A percentile compares a stretch with the other conserved stretches of the same genome.
phyloP scores from a whole-genome alignment of 139 green algal genomes.

The Chlorella sp. region DNA sequence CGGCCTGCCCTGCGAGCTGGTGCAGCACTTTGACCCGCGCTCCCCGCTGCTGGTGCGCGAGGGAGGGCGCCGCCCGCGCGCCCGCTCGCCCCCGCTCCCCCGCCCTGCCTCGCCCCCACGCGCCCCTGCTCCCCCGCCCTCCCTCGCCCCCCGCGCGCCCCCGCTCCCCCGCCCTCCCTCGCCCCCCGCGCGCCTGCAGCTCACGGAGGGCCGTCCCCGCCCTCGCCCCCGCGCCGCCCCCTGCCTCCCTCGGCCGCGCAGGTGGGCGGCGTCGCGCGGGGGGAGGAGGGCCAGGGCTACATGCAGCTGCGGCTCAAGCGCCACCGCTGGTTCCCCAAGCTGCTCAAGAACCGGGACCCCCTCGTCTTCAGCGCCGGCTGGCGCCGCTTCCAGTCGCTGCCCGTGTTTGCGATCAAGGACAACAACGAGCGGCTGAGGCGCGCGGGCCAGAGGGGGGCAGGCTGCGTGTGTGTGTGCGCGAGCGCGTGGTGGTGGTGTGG shows the following conservation, averaged over 20 bases:
- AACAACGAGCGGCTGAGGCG: slow-evolving; percentile 81
- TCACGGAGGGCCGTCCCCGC: not conserved
- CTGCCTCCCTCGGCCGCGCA: slow-evolving; percentile 59
- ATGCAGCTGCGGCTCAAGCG: slow-evolving; percentile 87
- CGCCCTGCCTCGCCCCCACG: not conserved
- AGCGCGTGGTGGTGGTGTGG: slow-evolving; percentile 16
- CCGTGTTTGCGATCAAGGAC: slow-evolving; percentile 89
- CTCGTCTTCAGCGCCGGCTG: slow-evolving; percentile 93
- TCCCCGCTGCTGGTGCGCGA: slow-evolving; percentile 77
- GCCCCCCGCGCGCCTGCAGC: not conserved
- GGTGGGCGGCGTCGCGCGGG: slow-evolving; percentile 78
- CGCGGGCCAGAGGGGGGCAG: not conserved
- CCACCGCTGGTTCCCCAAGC: slow-evolving; percentile 78
- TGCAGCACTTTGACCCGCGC: slow-evolving; percentile 79
- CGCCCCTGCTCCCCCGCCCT: not conserved
- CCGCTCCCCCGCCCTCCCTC: not conserved
- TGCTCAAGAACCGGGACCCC: slow-evolving; percentile 94
- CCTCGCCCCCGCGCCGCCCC: not conserved
- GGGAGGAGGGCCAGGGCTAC: slow-evolving; percentile 84
- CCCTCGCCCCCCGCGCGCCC: not conserved
- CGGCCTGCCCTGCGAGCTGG: slow-evolving; percentile 90
- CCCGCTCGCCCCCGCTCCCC: not conserved
- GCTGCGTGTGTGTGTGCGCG: not conserved
- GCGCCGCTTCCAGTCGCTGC: slow-evolving; percentile 92
- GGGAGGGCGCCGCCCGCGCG: not conserved